Evolutionary conservation across 768 basidiomycete species (phyloP).

Genomic region (Serendipita sp.): DNA sequence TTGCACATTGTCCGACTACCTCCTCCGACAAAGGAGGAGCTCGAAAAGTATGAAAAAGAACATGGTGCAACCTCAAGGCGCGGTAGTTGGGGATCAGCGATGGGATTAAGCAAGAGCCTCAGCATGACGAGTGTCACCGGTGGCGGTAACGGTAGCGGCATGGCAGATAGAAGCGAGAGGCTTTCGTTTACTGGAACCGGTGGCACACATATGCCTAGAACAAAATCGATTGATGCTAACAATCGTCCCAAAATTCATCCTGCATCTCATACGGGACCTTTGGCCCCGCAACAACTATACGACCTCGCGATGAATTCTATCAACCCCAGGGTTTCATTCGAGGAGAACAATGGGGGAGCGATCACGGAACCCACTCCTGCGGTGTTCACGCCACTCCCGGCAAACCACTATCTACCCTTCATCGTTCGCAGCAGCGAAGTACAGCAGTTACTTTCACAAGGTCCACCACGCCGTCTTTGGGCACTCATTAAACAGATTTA

Average conservation of each 20-base stretch:
- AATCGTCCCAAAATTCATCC: not conserved
- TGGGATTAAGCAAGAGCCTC: not conserved
- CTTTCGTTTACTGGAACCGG: not conserved
- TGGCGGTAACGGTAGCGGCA: no score
- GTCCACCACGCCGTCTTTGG: conserved; percentile 54
- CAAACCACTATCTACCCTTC: conserved; percentile 71
- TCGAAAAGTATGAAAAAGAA: conserved; percentile 3
- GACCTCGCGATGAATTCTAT: conserved; percentile 36
- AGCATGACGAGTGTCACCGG: not conserved
- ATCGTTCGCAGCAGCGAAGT: conserved; percentile 72
- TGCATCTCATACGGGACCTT: conserved; percentile 13
- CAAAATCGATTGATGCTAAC: not conserved
- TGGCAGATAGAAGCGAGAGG: not conserved
- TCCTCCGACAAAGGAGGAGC: not conserved
- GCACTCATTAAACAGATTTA: conserved; percentile 56
- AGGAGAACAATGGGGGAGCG: conserved; percentile 2
- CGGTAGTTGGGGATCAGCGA: not conserved
- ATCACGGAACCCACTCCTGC: conserved; percentile 23
- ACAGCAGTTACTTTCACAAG: conserved; percentile 40
- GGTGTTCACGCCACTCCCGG: conserved; percentile 59
- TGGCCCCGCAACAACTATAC: conserved; percentile 58
- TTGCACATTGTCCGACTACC: conserved; percentile 2
- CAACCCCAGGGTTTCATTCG: conserved; percentile 1
- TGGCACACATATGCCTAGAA: not conserved
- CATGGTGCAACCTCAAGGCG: not conserved